A percentile compares a stretch with the other conserved stretches of the same genome.
Conservation (phyloP, 257 asterid genomes). For the Ajuga chamaepitys region DNA sequence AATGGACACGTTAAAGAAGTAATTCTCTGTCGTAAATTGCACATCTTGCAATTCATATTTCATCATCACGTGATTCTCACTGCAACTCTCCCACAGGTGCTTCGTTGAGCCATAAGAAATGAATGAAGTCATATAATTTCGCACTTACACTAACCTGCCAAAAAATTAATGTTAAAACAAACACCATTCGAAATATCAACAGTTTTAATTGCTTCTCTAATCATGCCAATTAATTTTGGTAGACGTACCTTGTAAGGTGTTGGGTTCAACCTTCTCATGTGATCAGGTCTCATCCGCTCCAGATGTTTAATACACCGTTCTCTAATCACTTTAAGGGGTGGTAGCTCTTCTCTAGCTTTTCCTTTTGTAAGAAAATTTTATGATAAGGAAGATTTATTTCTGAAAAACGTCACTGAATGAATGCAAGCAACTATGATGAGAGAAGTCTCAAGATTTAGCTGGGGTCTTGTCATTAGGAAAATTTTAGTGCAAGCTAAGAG, state of each 20-base stretch:
- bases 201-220: background rate
- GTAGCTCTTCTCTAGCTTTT: constrained; percentile 60
- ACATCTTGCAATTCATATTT: constrained; percentile 1
- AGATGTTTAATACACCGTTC: constrained; percentile 70
- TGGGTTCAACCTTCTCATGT: constrained; percentile 97
- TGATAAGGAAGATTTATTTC: background rate
- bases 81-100: constrained; percentile 98
- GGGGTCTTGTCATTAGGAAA: background rate
- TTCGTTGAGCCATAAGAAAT: constrained; percentile 93
- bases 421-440: background rate
- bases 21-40: background rate
- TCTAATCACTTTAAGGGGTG: constrained; percentile 51
- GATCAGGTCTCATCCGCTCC: constrained; percentile 85
- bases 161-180: background rate
- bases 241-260: constrained; percentile 88
- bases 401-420: background rate
- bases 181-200: background rate
- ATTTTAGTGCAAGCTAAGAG: background rate
- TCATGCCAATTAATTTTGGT: background rate
- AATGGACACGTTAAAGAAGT: background rate
- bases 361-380: constrained; percentile 29
- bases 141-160: constrained; percentile 94
- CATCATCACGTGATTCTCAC: constrained; percentile 14
- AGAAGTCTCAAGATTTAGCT: background rate
- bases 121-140: constrained; percentile 85